Percentiles rank a stretch among this genome's conserved stretches.
phyloP scores from a whole-genome alignment of 2,329 filamentous ascomycete genomes.

The Bretziella fagacearum region DNA sequence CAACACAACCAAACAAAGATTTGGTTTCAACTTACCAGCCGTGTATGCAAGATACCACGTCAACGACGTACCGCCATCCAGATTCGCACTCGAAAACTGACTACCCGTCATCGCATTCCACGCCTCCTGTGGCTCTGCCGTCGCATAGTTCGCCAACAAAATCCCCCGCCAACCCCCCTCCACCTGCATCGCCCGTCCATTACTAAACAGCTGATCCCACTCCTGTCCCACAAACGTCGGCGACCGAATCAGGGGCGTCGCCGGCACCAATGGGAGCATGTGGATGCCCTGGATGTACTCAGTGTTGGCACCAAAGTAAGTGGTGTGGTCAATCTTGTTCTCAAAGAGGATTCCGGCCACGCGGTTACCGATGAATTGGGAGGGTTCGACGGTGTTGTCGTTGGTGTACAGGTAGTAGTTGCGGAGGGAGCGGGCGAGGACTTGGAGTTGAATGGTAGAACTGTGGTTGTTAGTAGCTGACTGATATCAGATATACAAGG shows the following conservation, averaged over 20 bases:
- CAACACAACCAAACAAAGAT: conserved; percentile 17
- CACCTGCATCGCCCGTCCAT: conserved; percentile 46
- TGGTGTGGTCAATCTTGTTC: conserved; percentile 87
- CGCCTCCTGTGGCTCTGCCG: conserved; percentile 51
- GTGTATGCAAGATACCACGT: conserved; percentile 75
- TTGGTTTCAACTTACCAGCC: conserved; percentile 58
- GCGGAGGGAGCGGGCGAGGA: conserved; percentile 56
- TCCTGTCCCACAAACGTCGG: conserved; percentile 61
- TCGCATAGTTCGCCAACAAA: conserved; percentile 64
- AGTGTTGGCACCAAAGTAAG: conserved; percentile 61
- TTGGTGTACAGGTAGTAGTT: conserved; percentile 68
- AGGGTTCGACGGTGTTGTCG: conserved; percentile 53
- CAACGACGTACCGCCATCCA: conserved; percentile 67
- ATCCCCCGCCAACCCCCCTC: conserved; percentile 73
- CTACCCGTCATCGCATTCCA: conserved; percentile 58
- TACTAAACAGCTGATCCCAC: conserved; percentile 63
- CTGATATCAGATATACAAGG: neutral
- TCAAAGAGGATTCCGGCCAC: conserved; percentile 62
- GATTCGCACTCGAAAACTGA: conserved; percentile 48
- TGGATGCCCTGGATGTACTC: conserved; percentile 66
- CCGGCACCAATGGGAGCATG: conserved; percentile 61
- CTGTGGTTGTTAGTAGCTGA: conserved; percentile 20
- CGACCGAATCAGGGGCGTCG: conserved; percentile 49
- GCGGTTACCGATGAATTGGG: conserved; percentile 67
- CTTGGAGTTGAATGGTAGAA: conserved; percentile 67